These are phyloP conservation scores for Cercospora janseana DNA, from an alignment of 2,329 filamentous ascomycete species.

Conservation along the genomic window DNA sequence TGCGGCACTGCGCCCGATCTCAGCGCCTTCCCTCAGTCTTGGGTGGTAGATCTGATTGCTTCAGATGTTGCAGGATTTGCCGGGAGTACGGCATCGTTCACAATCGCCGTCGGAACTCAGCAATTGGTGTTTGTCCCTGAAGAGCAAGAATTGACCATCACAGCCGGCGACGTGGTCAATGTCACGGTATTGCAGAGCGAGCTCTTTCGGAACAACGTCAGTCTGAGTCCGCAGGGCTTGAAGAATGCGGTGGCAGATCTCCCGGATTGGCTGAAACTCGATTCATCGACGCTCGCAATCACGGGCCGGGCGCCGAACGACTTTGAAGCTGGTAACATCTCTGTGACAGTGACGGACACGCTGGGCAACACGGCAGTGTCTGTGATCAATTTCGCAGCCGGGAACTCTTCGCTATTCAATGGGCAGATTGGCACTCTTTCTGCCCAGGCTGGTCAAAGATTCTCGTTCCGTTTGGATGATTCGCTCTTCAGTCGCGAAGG, in stretches of 20 bases:
- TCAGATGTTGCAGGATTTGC: slow-evolving; percentile 79
- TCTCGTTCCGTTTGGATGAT: slow-evolving; percentile 50
- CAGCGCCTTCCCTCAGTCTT: slow-evolving; percentile 67
- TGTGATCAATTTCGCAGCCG: slow-evolving; percentile 44
- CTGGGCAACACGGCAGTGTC: slow-evolving; percentile 59
- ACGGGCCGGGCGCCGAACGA: slow-evolving; percentile 62
- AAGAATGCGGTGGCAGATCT: slow-evolving; percentile 50
- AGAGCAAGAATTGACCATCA: slow-evolving; percentile 45
- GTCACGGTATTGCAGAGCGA: slow-evolving; percentile 36
- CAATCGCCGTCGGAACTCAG: slow-evolving; percentile 69
- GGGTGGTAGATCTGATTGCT: slow-evolving; percentile 70
- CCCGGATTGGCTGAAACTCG: slow-evolving; percentile 69
- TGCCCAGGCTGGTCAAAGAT: slow-evolving; percentile 50
- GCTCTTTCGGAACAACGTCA: slow-evolving; percentile 40
- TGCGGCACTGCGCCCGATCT: slow-evolving; percentile 67
- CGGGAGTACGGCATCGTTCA: slow-evolving; percentile 63
- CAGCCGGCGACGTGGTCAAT: slow-evolving; percentile 35
- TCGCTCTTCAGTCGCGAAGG: slow-evolving; percentile 44
- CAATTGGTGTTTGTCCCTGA: slow-evolving; percentile 63
- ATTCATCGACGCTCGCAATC: slow-evolving; percentile 61
- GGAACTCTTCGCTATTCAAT: slow-evolving; percentile 43
- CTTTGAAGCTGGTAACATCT: slow-evolving; percentile 61
- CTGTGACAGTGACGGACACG: slow-evolving; percentile 59
- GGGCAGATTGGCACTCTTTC: slow-evolving; percentile 47
- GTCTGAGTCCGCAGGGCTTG: slow-evolving; percentile 53